Conservation (phyloP, 176 grass and related monocot species). For the Carex littledalei region DNA sequence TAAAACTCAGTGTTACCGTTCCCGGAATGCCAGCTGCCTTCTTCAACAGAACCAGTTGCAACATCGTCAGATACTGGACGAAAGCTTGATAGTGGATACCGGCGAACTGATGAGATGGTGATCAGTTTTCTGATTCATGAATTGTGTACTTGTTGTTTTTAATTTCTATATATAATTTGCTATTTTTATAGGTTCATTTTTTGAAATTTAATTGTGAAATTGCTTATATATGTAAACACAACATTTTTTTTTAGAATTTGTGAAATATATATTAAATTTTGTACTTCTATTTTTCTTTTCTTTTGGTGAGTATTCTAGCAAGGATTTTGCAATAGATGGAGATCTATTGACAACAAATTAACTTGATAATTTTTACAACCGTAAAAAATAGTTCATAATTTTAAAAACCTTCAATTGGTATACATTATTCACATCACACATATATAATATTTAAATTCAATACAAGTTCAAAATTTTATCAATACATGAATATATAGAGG, state of each 20-base stretch:
- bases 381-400: no score
- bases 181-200: not conserved
- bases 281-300: not conserved
- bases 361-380: no score
- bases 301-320: not conserved
- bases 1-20: not conserved
- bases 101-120: not conserved
- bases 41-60: conserved; percentile 18
- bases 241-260: not conserved
- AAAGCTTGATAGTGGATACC: not conserved
- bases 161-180: not conserved
- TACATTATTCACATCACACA: no score
- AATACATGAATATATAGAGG: no score
- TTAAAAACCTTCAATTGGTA: no score
- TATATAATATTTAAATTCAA: no score
- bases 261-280: not conserved
- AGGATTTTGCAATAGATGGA: not conserved
- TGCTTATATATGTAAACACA: not conserved
- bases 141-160: not conserved
- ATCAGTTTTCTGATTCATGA: not conserved
- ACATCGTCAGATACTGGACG: conserved; percentile 17
- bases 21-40: not conserved
- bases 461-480: no score
- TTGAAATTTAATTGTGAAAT: not conserved
- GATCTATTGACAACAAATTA: no score